Conservation (phyloP, 768 basidiomycete genomes). For the Hypsizygus marmoreus region DNA sequence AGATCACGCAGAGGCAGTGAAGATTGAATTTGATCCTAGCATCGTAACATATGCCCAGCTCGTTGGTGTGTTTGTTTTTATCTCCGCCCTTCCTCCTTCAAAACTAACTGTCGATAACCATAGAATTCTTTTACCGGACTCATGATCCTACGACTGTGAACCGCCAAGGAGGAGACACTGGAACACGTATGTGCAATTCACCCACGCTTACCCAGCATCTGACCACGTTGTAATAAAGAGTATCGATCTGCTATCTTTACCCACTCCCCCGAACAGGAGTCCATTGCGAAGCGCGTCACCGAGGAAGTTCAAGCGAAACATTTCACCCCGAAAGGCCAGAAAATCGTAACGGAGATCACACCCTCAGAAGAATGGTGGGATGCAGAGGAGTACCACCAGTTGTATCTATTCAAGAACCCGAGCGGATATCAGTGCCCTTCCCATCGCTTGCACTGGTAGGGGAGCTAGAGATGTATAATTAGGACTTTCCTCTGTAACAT, state of each 20-base stretch:
- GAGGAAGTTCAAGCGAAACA: slow-evolving; percentile 83
- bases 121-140: slow-evolving; percentile 93
- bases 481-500: too few relatives aligned
- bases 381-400: slow-evolving; percentile 83
- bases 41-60: slow-evolving; percentile 82
- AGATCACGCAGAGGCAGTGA: slow-evolving; percentile 86
- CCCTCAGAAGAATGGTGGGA: slow-evolving; percentile 78
- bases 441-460: slow-evolving; percentile 80
- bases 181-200: slow-evolving; percentile 62
- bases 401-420: slow-evolving; percentile 84
- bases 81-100: not conserved
- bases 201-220: not conserved
- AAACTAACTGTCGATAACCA: not conserved
- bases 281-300: slow-evolving; percentile 75
- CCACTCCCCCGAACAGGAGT: slow-evolving; percentile 67
- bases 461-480: too few relatives aligned
- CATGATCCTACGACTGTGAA: slow-evolving; percentile 90
- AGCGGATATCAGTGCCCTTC: slow-evolving; percentile 91
- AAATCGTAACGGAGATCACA: slow-evolving; percentile 78
- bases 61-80: slow-evolving; percentile 62
- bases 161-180: slow-evolving; percentile 74
- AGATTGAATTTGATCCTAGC: slow-evolving; percentile 82
- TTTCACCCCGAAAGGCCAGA: slow-evolving; percentile 69
- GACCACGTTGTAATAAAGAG: slow-evolving; percentile 53
- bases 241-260: slow-evolving; percentile 95